A percentile compares a stretch with the other conserved stretches of the same genome.
phyloP scores from a whole-genome alignment of 805 yeast genomes.

The Barnettozyma pratensis region DNA sequence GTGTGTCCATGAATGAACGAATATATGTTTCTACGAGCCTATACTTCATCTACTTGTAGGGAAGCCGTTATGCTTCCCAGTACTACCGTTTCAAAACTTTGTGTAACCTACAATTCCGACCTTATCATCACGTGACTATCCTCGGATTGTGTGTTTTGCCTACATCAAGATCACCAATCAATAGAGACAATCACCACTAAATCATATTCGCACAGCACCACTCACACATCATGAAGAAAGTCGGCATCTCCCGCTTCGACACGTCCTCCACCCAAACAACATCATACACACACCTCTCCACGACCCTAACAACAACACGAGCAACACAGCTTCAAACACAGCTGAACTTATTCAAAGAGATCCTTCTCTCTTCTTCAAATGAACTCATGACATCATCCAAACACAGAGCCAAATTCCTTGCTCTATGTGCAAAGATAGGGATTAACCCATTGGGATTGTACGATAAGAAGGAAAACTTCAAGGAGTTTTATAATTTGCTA shows the following conservation, averaged over 20 bases:
- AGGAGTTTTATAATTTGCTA: constrained; percentile 6
- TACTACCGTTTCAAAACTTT: no score
- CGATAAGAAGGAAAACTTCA: constrained; percentile 3
- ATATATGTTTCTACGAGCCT: no score
- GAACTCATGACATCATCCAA: constrained; percentile 4
- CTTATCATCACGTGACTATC: no score
- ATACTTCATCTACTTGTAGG: no score
- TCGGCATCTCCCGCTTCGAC: constrained; percentile 7
- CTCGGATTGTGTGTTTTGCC: no score
- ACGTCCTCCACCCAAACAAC: constrained; percentile 2
- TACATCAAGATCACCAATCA: no score
- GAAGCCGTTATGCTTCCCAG: no score
- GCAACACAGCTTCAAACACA: constrained; percentile 5
- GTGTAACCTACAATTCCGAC: no score
- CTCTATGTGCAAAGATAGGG: constrained; percentile 6
- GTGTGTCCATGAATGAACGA: no score
- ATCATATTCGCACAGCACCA: background rate
- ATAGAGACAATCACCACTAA: no score
- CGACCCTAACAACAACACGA: constrained; percentile 1
- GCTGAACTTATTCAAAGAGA: constrained; percentile 6
- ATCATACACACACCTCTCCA: constrained; percentile 5
- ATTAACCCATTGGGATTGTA: constrained; percentile 8
- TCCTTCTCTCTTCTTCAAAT: constrained; percentile 7
- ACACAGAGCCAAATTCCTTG: constrained; percentile 6
- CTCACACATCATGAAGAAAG: constrained; percentile 1